phyloP scores from a whole-genome alignment of 1,284 basidiomycete genomes.

The Sanghuangporus sanghuang region DNA sequence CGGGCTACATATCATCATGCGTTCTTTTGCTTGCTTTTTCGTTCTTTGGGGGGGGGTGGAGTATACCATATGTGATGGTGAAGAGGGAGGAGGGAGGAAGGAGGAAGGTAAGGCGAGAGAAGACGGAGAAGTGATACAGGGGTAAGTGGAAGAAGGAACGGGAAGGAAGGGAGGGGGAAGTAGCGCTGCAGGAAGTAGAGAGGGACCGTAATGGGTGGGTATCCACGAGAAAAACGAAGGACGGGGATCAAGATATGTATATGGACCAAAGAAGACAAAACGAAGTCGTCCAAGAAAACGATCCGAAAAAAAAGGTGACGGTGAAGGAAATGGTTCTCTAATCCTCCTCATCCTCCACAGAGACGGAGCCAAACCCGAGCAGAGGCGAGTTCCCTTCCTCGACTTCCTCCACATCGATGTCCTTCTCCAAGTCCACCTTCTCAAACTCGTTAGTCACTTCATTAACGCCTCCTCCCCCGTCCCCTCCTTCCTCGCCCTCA shows the following conservation, averaged over 20 bases:
- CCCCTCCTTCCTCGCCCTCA: background rate
- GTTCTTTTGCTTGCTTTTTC: too few relatives aligned
- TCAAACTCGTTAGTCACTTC: slow-evolving; percentile 21
- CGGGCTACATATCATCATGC: too few relatives aligned
- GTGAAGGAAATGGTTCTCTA: background rate
- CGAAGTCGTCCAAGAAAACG: background rate
- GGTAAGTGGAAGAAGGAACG: background rate
- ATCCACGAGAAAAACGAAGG: background rate
- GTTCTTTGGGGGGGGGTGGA: too few relatives aligned
- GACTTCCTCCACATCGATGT: slow-evolving; percentile 38
- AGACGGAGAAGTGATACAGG: background rate
- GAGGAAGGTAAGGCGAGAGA: background rate
- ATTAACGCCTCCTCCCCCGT: slow-evolving; percentile 5
- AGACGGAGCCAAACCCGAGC: slow-evolving; percentile 5
- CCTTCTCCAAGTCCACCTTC: slow-evolving; percentile 35
- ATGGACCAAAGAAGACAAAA: background rate
- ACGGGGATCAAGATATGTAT: background rate
- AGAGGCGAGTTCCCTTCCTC: slow-evolving; percentile 27
- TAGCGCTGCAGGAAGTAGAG: background rate
- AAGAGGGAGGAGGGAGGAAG: background rate
- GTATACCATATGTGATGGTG: background rate
- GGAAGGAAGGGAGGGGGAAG: background rate
- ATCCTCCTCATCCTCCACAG: slow-evolving; percentile 18
- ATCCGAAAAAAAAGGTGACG: background rate
- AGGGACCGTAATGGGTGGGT: too few relatives aligned